Evolutionary conservation across 768 basidiomycete species (phyloP).

Genomic region (Psilocybe subaeruginosa): DNA sequence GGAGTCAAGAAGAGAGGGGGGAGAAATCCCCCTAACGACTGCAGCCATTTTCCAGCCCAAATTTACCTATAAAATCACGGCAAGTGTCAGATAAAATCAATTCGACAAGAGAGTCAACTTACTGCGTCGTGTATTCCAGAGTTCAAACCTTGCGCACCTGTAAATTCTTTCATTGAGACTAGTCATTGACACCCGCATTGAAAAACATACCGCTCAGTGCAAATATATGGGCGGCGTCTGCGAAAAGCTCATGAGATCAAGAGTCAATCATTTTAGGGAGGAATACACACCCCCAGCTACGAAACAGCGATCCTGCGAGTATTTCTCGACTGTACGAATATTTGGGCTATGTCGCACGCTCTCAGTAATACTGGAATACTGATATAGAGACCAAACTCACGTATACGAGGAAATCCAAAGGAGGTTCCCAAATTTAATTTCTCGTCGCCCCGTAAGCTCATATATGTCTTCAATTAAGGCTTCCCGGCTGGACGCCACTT

Average conservation of each 20-base stretch:
- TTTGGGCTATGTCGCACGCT: constrained; percentile 8
- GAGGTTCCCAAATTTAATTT: constrained; percentile 28
- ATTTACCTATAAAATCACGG: constrained; percentile 37
- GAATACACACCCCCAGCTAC: not conserved
- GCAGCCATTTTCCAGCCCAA: constrained; percentile 41
- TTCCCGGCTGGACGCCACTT: constrained; percentile 5
- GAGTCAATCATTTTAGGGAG: not conserved
- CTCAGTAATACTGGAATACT: not conserved
- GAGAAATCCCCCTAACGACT: constrained; percentile 28
- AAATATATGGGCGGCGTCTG: constrained; percentile 1
- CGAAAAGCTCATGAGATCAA: not conserved
- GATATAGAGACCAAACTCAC: constrained; percentile 13
- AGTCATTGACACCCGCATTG: not conserved
- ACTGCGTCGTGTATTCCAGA: constrained; percentile 28
- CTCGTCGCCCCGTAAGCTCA: constrained; percentile 22
- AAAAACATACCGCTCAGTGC: not conserved
- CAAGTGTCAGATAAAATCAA: not conserved
- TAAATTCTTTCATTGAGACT: not conserved
- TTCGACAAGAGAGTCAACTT: not conserved
- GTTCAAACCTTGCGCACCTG: constrained; percentile 13
- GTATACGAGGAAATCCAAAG: constrained; percentile 31
- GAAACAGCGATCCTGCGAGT: not conserved
- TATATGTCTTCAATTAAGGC: constrained; percentile 21
- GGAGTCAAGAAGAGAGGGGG: constrained; percentile 29
- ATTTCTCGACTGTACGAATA: constrained; percentile 14